Base-by-base conservation (phyloP, 1,284 basidiomycete species). In the Ustilago curta region DNA sequence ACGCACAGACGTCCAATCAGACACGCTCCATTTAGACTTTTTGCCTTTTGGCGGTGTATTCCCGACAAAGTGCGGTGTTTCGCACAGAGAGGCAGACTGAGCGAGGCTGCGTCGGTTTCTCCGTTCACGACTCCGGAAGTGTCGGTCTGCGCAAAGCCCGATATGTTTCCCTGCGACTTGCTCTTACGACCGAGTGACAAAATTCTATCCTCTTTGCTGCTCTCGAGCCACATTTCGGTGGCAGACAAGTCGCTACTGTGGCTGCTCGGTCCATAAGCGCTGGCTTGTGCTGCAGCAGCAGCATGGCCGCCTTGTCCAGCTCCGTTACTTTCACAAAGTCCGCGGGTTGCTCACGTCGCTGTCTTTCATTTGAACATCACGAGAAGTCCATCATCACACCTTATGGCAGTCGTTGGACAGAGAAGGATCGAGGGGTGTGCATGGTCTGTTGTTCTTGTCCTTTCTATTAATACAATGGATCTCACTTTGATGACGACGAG, bases 401-500 rank as follows among this genome's bases (percentile, higher is more conserved):
- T 37, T 14, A 16, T 37, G 6, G 35, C 35, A 37, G 9, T 37
- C 14, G 35, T 16, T 16, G 14, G 12, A 32, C 31, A 32, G 8
- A 23, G 42, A 44, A 12, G 21, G 19, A 44, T 45, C 5, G 43
- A 45, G 43, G 11, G 43, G 32, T 32, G 31, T 50, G 18, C 18
- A 32, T 23, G 29, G 11, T 31, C 18, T 50, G 6, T 32, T 31
- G 45, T 18, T 47, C 16, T 12, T 29, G 25, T n/a, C 25, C 3
- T 5, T n/a, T 16, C 27, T 47, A 47, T 18, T 8, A 29, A 8
- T 31, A 35, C 19, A 37, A 50, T 50, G 14, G 16, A 32, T 32
- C 25, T 43, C 56, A 70, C 54, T 70, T 64, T 35, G 48, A 27
- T 18, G 47, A 39, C 43, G 47, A 39, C 43, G 54, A 27, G 48